Evolutionary conservation across 108 stramenopile species (phyloP), one percentile per base, ranked within the genome.

Genomic region (Fragilariopsis cylindrus): DNA sequence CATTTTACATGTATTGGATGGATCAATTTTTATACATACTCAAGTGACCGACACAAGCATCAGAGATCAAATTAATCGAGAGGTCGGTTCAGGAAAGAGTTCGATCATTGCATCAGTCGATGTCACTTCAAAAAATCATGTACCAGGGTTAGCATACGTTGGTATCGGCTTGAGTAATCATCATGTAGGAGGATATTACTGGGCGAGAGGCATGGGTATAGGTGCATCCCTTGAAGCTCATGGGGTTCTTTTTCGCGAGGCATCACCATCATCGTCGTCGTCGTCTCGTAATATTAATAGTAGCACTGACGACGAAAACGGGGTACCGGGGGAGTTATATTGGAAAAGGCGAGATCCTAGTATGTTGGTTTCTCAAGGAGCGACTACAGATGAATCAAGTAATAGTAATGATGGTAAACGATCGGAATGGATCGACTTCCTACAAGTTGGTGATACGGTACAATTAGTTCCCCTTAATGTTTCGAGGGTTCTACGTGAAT

Each of bases 321-420:
- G 1, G 30, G 30, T 30, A 30, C 30, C 30, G 3, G 75, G 76
- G 3, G 68, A 80, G 50, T 60, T 80, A 62, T 70, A 48, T 48
- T 80, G 79, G 79, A 63, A 45, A 43, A 74, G 64, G 21, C 57
- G 79, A 42, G 67, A 57, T 19, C 66, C 67, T 40, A n/a, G 57
- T 57, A 15, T 19, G 18, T 7, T n/a, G 7, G 39, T 50, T 50
- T 48, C 12, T 13, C 67, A 40, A 50, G 73, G 63, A 18, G 62
- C 72, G 40, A 80, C 79, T 18, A 77, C 76, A 16, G 76, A 77
- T 0, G 70, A 71, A 30, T 77, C 76, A 3, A 71, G 70, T 55
- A 92, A 92, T 79, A 87, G 87, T 6, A 92, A 92, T 66, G 88
- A 92, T 76, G 91, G 91, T 13, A 92, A 92, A 74, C 67, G 89